Evolutionary conservation across 805 yeast species (phyloP).

Genomic region (Martiniozyma abietophila): DNA sequence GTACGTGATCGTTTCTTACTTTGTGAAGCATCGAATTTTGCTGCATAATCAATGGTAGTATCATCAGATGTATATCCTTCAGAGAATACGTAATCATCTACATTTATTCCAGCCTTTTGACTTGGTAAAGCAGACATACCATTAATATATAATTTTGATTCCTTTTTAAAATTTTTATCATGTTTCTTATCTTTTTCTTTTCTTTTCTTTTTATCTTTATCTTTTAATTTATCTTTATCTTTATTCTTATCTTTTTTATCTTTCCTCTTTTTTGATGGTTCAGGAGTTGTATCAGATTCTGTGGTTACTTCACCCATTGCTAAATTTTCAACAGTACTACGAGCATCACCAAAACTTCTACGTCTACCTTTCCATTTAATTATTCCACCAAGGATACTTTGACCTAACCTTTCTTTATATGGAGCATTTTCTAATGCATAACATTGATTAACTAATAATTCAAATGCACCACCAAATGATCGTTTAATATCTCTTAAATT

Average conservation of each 20-base stretch:
- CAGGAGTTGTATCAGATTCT: neutral
- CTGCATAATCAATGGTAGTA: conserved; percentile 8
- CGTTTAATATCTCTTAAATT: conserved; percentile 71
- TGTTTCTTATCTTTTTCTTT: neutral
- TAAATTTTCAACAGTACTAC: conserved; percentile 51
- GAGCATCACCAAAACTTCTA: conserved; percentile 71
- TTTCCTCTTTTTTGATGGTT: neutral
- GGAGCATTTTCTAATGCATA: conserved; percentile 60
- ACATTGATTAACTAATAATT: conserved; percentile 63
- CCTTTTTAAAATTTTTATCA: neutral
- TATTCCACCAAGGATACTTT: conserved; percentile 70
- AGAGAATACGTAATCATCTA: conserved; percentile 29
- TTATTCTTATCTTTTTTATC: conserved; percentile 1
- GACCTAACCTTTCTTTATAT: conserved; percentile 57
- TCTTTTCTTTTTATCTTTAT: conserved; percentile 5
- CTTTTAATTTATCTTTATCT: neutral
- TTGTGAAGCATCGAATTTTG: conserved; percentile 17
- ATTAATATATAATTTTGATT: conserved; percentile 1
- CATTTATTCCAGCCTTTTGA: conserved; percentile 82
- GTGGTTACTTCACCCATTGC: conserved; percentile 29
- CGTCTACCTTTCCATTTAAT: conserved; percentile 65
- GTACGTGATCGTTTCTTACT: conserved; percentile 7
- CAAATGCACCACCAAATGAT: conserved; percentile 85
- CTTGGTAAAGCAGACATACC: conserved; percentile 31
- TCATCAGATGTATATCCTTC: conserved; percentile 30